A percentile compares a stretch with the other conserved stretches of the same genome.
Conservation (phyloP, 2,329 filamentous ascomycete genomes). For the Aspergillus quadricinctus region DNA sequence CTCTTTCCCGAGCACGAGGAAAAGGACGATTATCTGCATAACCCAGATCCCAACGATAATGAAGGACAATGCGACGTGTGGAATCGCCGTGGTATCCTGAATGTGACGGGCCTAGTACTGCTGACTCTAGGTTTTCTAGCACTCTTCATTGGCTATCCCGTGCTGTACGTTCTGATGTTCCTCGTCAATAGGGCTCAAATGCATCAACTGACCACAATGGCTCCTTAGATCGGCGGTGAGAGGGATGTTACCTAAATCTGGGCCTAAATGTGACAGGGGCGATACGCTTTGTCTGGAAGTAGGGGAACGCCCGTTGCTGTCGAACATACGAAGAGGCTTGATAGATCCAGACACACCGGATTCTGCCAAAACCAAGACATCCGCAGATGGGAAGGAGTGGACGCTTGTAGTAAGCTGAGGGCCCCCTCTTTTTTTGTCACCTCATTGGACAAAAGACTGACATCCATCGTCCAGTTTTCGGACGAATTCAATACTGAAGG, state of each 20-base stretch:
- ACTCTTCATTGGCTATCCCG: slow-evolving; percentile 66
- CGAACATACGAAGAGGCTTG: slow-evolving; percentile 57
- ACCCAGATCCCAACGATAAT: slow-evolving; percentile 63
- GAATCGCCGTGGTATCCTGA: slow-evolving; percentile 59
- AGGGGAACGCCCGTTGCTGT: slow-evolving; percentile 49
- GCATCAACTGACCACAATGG: slow-evolving; percentile 1
- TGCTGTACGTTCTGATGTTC: slow-evolving; percentile 53
- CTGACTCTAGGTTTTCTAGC: slow-evolving; percentile 58
- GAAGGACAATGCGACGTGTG: slow-evolving; percentile 61
- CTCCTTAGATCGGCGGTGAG: slow-evolving; percentile 54
- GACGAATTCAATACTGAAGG: slow-evolving; percentile 67
- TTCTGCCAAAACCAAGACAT: slow-evolving; percentile 52
- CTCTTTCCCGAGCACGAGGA: slow-evolving; percentile 69
- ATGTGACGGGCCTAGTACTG: slow-evolving; percentile 59
- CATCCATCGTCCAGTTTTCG: slow-evolving; percentile 49
- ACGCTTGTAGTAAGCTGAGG: slow-evolving; percentile 53
- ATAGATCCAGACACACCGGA: slow-evolving; percentile 66
- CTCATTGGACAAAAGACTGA: neutral
- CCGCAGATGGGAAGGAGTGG: slow-evolving; percentile 57
- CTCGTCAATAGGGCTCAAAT: slow-evolving; percentile 3
- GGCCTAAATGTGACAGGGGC: slow-evolving; percentile 27
- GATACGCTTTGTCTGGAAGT: slow-evolving; percentile 49
- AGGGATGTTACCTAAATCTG: slow-evolving; percentile 32
- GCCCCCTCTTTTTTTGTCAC: neutral
- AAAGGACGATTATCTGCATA: slow-evolving; percentile 68